Evolutionary conservation across 2,329 filamentous ascomycete genomes (phyloP).

Genomic region (Microcyclosporella mali): DNA sequence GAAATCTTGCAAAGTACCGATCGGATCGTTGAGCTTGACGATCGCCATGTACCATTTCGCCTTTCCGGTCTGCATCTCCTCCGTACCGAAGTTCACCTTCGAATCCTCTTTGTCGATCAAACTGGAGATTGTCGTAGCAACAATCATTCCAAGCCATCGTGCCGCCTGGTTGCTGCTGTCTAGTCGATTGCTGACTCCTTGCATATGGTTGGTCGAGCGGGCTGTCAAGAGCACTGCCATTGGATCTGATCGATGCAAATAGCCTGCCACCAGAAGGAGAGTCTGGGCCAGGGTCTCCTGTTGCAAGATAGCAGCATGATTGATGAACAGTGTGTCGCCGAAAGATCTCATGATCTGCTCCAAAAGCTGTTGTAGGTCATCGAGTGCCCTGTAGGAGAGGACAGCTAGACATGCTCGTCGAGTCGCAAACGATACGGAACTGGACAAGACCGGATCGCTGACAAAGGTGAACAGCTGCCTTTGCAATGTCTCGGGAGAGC

Average conservation of each 20-base stretch:
- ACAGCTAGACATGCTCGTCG: slow-evolving; percentile 26
- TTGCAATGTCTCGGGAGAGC: slow-evolving; percentile 11
- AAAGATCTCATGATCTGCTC: slow-evolving; percentile 68
- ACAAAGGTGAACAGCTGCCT: slow-evolving; percentile 21
- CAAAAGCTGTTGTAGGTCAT: slow-evolving; percentile 49
- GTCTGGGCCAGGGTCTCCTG: slow-evolving; percentile 85
- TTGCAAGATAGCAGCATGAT: slow-evolving; percentile 73
- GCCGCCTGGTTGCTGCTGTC: slow-evolving; percentile 67
- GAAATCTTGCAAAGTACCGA: slow-evolving; percentile 55
- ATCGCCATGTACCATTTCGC: slow-evolving; percentile 69
- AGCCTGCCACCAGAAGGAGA: slow-evolving; percentile 70
- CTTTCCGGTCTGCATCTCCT: slow-evolving; percentile 68
- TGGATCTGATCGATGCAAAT: slow-evolving; percentile 60
- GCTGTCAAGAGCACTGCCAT: slow-evolving; percentile 63
- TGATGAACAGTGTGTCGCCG: slow-evolving; percentile 80
- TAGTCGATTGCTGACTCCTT: slow-evolving; percentile 77
- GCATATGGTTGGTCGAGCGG: slow-evolving; percentile 67
- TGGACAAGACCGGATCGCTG: slow-evolving; percentile 18
- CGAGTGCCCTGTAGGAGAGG: slow-evolving; percentile 16
- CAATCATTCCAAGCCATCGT: slow-evolving; percentile 79
- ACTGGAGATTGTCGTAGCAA: slow-evolving; percentile 66
- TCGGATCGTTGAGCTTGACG: slow-evolving; percentile 53
- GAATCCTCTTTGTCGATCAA: slow-evolving; percentile 62
- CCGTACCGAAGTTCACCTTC: slow-evolving; percentile 74
- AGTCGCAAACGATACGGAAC: slow-evolving; percentile 16